Evolutionary conservation across 2,329 filamentous ascomycete species (phyloP), one percentile per base, ranked within the genome.

Genomic region (Karstenula rhodostoma): DNA sequence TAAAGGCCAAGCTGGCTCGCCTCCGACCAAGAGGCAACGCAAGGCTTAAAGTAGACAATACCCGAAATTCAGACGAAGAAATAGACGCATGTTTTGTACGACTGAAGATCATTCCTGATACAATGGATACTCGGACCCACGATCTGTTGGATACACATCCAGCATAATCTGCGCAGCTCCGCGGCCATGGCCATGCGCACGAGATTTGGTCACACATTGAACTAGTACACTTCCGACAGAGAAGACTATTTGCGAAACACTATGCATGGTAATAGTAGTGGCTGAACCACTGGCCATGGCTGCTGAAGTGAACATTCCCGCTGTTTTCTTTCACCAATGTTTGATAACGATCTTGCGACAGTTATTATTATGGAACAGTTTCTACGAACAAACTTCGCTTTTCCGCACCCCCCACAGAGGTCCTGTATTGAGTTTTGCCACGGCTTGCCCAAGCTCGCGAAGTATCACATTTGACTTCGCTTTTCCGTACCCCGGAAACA

Each of bases 1-100:
- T 29, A 79, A 83, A 61, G 83, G 83, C 48, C 82, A 81, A 63
- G 61, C 60, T 27, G 64, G 68, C 44, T 67, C 70, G 27, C 76
- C 76, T 23, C 71, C 76, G 17, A 53, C 68, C 2, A 79, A 79
- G 75, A 81, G 77, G 68, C 74, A 75, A 77, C 77, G 80, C 40
- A 77, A 78, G 60, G 79, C 71, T 27, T 77, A 67, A 52, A 54
- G 9, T 10, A n/a, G 19, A 25, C n/a, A 0, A 10, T 25, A 15
- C 55, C 13, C 44, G 5, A 9, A 15, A 10, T 32, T 59, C 32
- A 13, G 47, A 3, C n/a, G 13, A 40, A 12, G 22, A 58, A n/a
- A 22, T 37, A 15, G 12, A 40, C 19, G 27, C 50, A 3, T 29
- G 25, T 13, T 56, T 23, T 48, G 19, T 25, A 17, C 25, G 27